These are phyloP conservation scores for Hapsidospora chrysogenum DNA, from an alignment of 495 filamentous ascomycete genomes.

Conservation along the genomic window DNA sequence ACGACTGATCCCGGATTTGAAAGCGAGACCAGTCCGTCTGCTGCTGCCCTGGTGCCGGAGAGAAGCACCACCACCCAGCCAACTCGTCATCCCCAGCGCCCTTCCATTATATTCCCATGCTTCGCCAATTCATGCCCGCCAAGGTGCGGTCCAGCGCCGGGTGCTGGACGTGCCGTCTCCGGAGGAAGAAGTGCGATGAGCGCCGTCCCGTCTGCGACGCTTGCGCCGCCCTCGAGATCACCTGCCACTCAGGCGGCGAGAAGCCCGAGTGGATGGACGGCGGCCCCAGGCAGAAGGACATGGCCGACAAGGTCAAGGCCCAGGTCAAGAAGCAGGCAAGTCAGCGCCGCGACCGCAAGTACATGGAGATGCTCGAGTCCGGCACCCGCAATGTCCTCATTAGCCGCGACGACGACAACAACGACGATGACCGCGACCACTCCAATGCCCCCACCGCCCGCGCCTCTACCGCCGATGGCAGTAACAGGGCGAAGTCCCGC, in stretches of 20 bases:
- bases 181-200: conserved; percentile 40
- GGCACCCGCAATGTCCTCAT: conserved; percentile 10
- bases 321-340: conserved; percentile 31
- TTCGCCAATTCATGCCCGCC: conserved; percentile 5
- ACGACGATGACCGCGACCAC: conserved; percentile 2
- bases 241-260: conserved; percentile 26
- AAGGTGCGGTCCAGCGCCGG: conserved; percentile 23
- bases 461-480: not conserved
- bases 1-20: too few relatives aligned
- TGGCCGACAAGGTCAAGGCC: conserved; percentile 28
- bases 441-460: too few relatives aligned
- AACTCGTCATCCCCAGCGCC: too few relatives aligned
- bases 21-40: too few relatives aligned
- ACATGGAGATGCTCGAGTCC: conserved; percentile 14
- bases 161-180: conserved; percentile 40
- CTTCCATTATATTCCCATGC: not conserved
- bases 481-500: not conserved
- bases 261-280: conserved; percentile 45
- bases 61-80: too few relatives aligned
- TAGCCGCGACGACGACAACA: conserved; percentile 3
- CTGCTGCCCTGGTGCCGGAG: too few relatives aligned
- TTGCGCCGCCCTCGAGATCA: conserved; percentile 29
- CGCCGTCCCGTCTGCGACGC: conserved; percentile 23
- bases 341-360: conserved; percentile 19
- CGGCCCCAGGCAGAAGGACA: conserved; percentile 27